phyloP scores from a whole-genome alignment of 1,284 basidiomycete species.

The Exobasidium rhododendri region DNA sequence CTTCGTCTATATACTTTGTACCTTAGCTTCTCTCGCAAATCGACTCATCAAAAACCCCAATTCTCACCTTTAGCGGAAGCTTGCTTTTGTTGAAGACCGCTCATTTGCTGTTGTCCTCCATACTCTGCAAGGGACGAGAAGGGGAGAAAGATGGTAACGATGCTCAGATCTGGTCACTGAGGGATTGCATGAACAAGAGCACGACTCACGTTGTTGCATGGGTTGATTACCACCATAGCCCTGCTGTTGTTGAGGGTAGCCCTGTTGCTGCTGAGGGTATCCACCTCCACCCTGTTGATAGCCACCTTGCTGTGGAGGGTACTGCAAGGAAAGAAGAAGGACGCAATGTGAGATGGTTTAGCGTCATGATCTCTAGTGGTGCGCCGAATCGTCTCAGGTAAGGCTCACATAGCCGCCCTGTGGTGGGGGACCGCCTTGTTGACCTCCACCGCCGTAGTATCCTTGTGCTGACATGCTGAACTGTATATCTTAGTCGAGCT shows the following conservation, averaged over 20 bases:
- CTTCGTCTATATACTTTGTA: not conserved
- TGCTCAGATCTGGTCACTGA: not conserved
- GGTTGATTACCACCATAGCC: slow-evolving; percentile 6
- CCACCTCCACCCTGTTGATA: slow-evolving; percentile 1
- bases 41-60: not conserved
- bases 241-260: slow-evolving; percentile 1
- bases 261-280: not conserved
- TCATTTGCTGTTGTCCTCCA: slow-evolving; percentile 9
- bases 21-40: not conserved
- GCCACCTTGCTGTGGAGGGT: slow-evolving; percentile 10
- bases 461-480: not conserved
- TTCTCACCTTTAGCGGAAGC: slow-evolving; percentile 4
- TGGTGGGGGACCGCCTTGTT: slow-evolving; percentile 9
- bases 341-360: not conserved
- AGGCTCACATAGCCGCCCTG: slow-evolving; percentile 4
- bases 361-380: too few relatives aligned
- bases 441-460: slow-evolving; percentile 10
- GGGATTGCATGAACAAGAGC: not conserved
- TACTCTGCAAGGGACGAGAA: not conserved
- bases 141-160: not conserved
- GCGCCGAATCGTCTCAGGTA: too few relatives aligned
- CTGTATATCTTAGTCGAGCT: not conserved
- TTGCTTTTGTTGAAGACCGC: slow-evolving; percentile 6
- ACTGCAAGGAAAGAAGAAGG: not conserved
- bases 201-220: not conserved